phyloP scores from a whole-genome alignment of 2,329 filamentous ascomycete species.

The Pseudogymnoascus sp. region DNA sequence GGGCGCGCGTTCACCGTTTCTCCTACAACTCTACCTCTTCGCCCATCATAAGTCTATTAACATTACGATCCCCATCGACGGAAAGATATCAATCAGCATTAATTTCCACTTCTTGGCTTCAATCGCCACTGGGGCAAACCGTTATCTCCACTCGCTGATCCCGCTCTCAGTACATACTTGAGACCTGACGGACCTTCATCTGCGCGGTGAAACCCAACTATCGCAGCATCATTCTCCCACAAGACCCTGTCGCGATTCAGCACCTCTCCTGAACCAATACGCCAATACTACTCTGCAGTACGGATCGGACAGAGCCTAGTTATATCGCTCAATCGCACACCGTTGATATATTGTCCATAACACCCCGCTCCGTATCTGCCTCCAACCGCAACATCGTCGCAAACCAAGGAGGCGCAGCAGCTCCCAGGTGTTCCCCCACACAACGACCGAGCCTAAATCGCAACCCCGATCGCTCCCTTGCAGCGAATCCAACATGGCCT shows the following conservation, averaged over 20 bases:
- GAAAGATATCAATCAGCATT: not conserved
- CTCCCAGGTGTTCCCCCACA: not conserved
- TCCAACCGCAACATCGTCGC: not conserved
- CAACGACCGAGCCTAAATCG: not conserved
- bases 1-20: not conserved
- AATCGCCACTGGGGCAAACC: not conserved
- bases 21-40: not conserved
- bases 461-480: conserved; percentile 2
- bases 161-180: not conserved
- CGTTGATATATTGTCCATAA: conserved; percentile 4
- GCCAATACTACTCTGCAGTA: not conserved
- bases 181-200: not conserved
- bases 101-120: not conserved
- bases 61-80: not conserved
- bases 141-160: not conserved
- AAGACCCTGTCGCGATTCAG: not conserved
- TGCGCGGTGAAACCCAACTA: not conserved
- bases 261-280: not conserved
- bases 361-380: not conserved
- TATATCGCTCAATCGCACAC: not conserved
- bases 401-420: conserved; percentile 2
- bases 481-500: conserved; percentile 1
- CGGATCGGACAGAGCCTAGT: not conserved
- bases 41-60: not conserved
- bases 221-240: not conserved